Conservation (phyloP, 2,329 filamentous ascomycete genomes). For the Ceratocystis huliohia region DNA sequence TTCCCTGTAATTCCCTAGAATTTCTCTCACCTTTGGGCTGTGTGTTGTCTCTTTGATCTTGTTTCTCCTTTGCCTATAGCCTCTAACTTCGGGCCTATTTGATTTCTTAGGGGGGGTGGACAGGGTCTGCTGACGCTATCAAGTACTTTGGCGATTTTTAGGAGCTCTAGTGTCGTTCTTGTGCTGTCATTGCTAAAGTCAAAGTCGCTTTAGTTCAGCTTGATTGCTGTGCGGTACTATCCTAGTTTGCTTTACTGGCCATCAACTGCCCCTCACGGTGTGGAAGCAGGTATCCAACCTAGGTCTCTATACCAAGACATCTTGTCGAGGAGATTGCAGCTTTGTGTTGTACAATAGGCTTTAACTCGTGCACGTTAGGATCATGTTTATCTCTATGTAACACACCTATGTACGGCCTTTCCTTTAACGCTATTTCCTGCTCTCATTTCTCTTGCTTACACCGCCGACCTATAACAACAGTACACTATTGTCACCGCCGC, state of each 20-base stretch:
- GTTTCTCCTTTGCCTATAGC: background rate
- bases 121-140: no score
- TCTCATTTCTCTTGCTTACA: background rate
- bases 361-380: background rate
- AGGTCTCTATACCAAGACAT: no score
- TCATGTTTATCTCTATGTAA: background rate
- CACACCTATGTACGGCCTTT: background rate
- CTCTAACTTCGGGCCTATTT: background rate
- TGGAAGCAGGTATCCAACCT: no score
- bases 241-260: background rate
- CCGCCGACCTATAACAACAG: background rate
- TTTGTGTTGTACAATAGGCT: no score
- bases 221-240: background rate
- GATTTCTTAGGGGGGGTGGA: background rate
- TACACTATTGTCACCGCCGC: background rate
- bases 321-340: no score
- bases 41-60: background rate
- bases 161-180: background rate
- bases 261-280: background rate
- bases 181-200: background rate
- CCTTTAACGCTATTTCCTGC: background rate
- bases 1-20: slow-evolving; percentile 4
- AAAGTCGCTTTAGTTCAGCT: background rate
- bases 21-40: background rate
- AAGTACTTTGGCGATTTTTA: background rate